A percentile compares a stretch with the other conserved stretches of the same genome.
These are phyloP conservation scores for Entophlyctis helioformis DNA, from an alignment of 192 early-diverging fungal genomes.

Conservation along the genomic window DNA sequence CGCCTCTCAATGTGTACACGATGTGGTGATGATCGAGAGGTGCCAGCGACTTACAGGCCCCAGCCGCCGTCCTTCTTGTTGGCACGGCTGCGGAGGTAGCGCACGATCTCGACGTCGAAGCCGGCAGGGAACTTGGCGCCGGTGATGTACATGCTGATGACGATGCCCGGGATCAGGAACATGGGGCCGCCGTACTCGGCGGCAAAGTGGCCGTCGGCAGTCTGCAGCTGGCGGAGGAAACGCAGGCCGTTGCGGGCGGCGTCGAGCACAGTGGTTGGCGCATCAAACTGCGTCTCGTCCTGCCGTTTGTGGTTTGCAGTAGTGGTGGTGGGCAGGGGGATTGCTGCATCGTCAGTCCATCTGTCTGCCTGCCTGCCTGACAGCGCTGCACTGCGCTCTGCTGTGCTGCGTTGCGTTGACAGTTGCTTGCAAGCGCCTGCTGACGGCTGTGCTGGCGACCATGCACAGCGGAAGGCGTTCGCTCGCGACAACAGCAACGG, in stretches of 20 bases:
- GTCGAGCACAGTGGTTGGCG: constrained; percentile 58
- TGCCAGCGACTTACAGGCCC: constrained; percentile 59
- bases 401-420: no score
- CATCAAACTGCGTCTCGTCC: constrained; percentile 34
- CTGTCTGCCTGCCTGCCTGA: not conserved
- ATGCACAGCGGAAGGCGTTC: no score
- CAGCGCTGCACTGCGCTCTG: not conserved
- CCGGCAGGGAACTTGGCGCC: constrained; percentile 50
- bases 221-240: constrained; percentile 81
- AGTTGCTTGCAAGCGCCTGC: not conserved
- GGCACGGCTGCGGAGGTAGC: constrained; percentile 78
- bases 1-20: no score
- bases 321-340: no score
- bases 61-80: constrained; percentile 84
- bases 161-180: constrained; percentile 87
- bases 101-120: constrained; percentile 64
- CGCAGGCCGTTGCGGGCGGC: constrained; percentile 84
- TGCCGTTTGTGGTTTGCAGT: constrained; percentile 8
- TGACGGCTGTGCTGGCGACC: no score
- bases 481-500: constrained; percentile 45
- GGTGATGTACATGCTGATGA: constrained; percentile 83
- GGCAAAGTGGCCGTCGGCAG: constrained; percentile 87
- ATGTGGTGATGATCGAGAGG: no score
- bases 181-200: constrained; percentile 96
- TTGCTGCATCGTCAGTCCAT: not conserved